Conservation (phyloP, 768 basidiomycete species). For the Tephrocybe sp. region DNA sequence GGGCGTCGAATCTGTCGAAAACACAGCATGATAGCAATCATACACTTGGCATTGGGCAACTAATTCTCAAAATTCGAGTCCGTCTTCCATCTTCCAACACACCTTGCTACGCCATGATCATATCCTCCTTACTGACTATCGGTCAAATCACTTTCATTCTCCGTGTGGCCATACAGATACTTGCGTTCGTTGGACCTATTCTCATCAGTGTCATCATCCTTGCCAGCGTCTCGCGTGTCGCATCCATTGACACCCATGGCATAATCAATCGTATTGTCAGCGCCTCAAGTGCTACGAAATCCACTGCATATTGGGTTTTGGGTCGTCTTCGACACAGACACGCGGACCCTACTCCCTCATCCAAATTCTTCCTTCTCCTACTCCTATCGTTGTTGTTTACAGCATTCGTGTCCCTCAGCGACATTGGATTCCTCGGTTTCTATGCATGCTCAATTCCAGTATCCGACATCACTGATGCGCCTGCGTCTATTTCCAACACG, state of each 20-base stretch:
- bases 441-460: slow-evolving; percentile 16
- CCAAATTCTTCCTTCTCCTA: slow-evolving; percentile 16
- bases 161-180: slow-evolving; percentile 24
- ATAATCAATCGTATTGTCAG: slow-evolving; percentile 21
- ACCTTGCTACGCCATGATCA: too few species aligned
- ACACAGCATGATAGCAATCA: too few species aligned
- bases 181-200: slow-evolving; percentile 18
- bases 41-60: too few species aligned
- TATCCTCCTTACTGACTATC: slow-evolving; percentile 15
- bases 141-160: slow-evolving; percentile 26
- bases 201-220: slow-evolving; percentile 21
- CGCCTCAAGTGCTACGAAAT: slow-evolving; percentile 12
- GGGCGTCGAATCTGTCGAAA: too few species aligned
- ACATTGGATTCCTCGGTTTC: slow-evolving; percentile 19
- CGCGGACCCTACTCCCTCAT: slow-evolving; percentile 18
- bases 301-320: slow-evolving; percentile 21
- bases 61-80: too few species aligned
- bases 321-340: slow-evolving; percentile 15
- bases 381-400: slow-evolving; percentile 16
- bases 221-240: slow-evolving; percentile 19
- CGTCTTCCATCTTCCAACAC: too few species aligned
- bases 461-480: slow-evolving; percentile 13
- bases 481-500: slow-evolving; percentile 15
- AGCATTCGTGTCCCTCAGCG: slow-evolving; percentile 15
- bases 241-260: slow-evolving; percentile 23